Evolutionary conservation across 176 grass and related monocot species (phyloP), one percentile per base, ranked within the genome.

Genomic region (Elaeis guineensis): DNA sequence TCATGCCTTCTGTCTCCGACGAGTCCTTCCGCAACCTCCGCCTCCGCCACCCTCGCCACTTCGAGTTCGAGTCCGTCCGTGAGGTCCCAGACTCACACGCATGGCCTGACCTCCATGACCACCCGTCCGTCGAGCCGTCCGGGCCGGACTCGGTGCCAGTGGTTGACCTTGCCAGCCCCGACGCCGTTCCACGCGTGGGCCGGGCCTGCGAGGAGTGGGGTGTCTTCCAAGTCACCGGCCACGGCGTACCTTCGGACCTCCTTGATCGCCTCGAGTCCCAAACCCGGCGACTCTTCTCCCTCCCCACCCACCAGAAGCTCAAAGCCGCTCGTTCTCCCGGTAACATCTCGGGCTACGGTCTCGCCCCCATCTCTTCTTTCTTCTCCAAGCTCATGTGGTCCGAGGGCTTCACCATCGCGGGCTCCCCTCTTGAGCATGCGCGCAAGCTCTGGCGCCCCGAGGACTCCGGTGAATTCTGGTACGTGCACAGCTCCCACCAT

Each of bases 341-440:
- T 44, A 44, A 14, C 9, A 44, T 44, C 35, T 44, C 35, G 9
- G 35, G 35, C 2, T 44, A 44, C 35, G 35, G 35, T 9, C 35
- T 44, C 35, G 35, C 35, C 2, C 35, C 35, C 35, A 44, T 44
- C 35, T 44, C 35, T 14, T 44, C 35, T 14, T 44, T 86, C 88
- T 99, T 99, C 88, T 76, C 94, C 75, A 99, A 99, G 82, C 75
- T 71, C 60, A 99, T 99, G 94, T 99, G 94, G 94, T 99, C 94
- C 2, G 94, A 99, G 48, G 35, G 35, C 35, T 44, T 44, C 35
- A 44, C 35, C 35, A 44, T 44, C 35, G 9, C 35, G 11, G 35
- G 35, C 35, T 14, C 35, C 11, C 35, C 35, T 2, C 82, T 93
- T 57, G 22, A 70, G 55, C 76, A 93, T 63, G 84, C 86, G 54